These are phyloP conservation scores for Globisporangium radiosum DNA, from an alignment of 352 stramenopile species.

Conservation along the genomic window DNA sequence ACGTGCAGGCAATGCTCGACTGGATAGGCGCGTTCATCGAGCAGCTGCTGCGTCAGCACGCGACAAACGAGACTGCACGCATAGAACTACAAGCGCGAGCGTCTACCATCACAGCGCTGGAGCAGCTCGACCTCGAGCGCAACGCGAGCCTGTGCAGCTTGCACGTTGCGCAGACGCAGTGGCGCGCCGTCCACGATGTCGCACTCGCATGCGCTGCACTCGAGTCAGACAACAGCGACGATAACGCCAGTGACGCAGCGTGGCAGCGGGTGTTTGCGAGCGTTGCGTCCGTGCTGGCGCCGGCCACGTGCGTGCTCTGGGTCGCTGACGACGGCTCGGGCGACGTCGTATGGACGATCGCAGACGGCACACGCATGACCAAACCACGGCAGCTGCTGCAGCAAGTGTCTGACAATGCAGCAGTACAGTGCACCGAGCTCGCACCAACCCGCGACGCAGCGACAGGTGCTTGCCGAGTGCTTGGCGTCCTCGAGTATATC, in stretches of 20 bases:
- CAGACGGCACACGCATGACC: background rate
- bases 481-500: too few species aligned
- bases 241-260: background rate
- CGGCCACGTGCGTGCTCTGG: background rate
- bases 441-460: too few species aligned
- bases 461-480: too few species aligned
- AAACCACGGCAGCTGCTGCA: background rate
- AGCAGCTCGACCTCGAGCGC: background rate
- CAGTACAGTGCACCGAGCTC: too few species aligned
- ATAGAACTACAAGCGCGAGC: background rate
- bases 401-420: too few species aligned
- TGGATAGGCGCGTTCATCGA: slow-evolving; percentile 5
- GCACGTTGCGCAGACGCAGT: background rate
- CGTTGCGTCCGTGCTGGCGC: background rate
- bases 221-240: background rate
- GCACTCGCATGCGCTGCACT: background rate
- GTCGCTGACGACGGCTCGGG: background rate
- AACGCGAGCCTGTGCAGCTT: background rate
- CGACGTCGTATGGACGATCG: background rate
- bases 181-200: background rate
- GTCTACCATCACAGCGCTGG: background rate
- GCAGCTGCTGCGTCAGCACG: slow-evolving; percentile 1
- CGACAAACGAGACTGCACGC: background rate
- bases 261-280: slow-evolving; percentile 1
- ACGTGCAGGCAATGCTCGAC: slow-evolving; percentile 1